phyloP scores from a whole-genome alignment of 345 rosid species.

The Erysimum cheiranthoides region DNA sequence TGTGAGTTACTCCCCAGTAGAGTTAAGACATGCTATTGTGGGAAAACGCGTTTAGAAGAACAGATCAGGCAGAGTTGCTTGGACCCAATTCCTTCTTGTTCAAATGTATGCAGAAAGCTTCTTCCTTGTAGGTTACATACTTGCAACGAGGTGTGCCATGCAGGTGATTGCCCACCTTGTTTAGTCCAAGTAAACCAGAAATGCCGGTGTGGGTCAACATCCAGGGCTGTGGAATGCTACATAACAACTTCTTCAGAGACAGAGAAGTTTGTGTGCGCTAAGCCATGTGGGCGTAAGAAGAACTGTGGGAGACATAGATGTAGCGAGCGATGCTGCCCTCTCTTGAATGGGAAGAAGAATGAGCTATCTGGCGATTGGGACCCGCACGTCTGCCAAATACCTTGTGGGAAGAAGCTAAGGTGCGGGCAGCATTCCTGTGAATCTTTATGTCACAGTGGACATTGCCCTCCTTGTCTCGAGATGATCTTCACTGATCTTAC shows the following conservation, averaged over 20 bases:
- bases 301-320: slow-evolving; percentile 94
- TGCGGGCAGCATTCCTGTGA: slow-evolving; percentile 95
- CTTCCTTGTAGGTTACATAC: slow-evolving; percentile 76
- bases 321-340: slow-evolving; percentile 94
- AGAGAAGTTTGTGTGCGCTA: slow-evolving; percentile 72
- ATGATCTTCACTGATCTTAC: slow-evolving; percentile 86
- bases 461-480: slow-evolving; percentile 93
- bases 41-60: slow-evolving; percentile 72
- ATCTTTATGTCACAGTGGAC: slow-evolving; percentile 91
- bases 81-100: slow-evolving; percentile 85
- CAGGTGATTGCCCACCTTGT: slow-evolving; percentile 89
- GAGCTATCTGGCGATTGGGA: slow-evolving; percentile 67
- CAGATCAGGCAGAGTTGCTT: slow-evolving; percentile 72
- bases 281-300: slow-evolving; percentile 86
- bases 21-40: slow-evolving; percentile 80
- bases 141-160: slow-evolving; percentile 79
- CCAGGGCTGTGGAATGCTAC: slow-evolving; percentile 76
- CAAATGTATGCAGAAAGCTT: slow-evolving; percentile 63
- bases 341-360: slow-evolving; percentile 55
- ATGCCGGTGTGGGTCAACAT: slow-evolving; percentile 81
- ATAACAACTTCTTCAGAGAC: slow-evolving; percentile 53
- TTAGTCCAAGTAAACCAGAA: slow-evolving; percentile 66
- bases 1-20: slow-evolving; percentile 71
- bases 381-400: slow-evolving; percentile 85
- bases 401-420: slow-evolving; percentile 90